Conservation (phyloP, 345 rosid genomes). For the Eutrema japonicum region DNA sequence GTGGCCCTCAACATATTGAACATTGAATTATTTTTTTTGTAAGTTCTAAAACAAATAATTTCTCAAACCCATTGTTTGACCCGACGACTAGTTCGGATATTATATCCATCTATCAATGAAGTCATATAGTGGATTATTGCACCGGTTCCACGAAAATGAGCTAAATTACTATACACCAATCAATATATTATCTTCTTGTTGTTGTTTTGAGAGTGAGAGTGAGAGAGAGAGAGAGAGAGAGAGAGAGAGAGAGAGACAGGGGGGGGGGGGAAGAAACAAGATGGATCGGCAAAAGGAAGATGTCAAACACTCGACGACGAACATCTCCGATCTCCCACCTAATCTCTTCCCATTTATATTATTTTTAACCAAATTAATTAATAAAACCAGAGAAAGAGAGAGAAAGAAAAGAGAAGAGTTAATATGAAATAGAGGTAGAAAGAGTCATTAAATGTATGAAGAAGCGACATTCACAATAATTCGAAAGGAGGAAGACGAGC, state of each 20-base stretch:
- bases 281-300: slow-evolving; percentile 48
- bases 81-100: not conserved
- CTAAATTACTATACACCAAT: slow-evolving; percentile 19
- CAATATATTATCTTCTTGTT: slow-evolving; percentile 30
- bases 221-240: slow-evolving; percentile 4
- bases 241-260: slow-evolving; percentile 23
- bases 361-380: slow-evolving; percentile 9
- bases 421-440: slow-evolving; percentile 18
- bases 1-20: no score
- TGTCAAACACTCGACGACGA: slow-evolving; percentile 83
- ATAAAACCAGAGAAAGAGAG: not conserved
- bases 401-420: slow-evolving; percentile 16
- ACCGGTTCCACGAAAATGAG: slow-evolving; percentile 30
- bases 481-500: slow-evolving; percentile 51
- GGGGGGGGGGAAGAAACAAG: slow-evolving; percentile 41
- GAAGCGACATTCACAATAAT: slow-evolving; percentile 48
- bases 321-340: slow-evolving; percentile 45
- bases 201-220: not conserved
- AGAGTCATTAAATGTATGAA: slow-evolving; percentile 43
- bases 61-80: not conserved
- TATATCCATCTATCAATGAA: not conserved
- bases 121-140: slow-evolving; percentile 18
- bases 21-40: no score
- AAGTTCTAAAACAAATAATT: no score
- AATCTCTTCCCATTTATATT: slow-evolving; percentile 40